Percentiles rank a stretch among this genome's conserved stretches.
These are phyloP conservation scores for Candida odintsovae DNA, from an alignment of 805 yeast species.

Conservation along the genomic window DNA sequence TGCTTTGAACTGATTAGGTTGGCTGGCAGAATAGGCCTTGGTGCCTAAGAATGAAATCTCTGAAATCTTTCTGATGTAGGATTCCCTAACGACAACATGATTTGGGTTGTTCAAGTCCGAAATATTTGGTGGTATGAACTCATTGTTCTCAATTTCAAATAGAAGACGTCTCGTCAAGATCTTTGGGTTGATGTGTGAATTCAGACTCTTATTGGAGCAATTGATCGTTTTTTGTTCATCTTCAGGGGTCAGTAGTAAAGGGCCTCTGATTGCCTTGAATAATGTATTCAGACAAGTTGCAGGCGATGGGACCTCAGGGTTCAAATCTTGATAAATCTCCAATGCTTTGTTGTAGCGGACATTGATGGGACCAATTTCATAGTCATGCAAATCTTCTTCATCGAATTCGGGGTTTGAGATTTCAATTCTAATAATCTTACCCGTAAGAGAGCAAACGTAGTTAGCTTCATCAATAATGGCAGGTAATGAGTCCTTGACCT, in stretches of 20 bases:
- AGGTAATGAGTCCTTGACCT: slow-evolving; percentile 25
- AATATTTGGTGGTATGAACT: slow-evolving; percentile 45
- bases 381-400: slow-evolving; percentile 39
- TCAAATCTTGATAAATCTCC: slow-evolving; percentile 20
- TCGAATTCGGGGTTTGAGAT: slow-evolving; percentile 47
- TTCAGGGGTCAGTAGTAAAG: slow-evolving; percentile 40
- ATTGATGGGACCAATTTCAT: slow-evolving; percentile 44
- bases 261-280: slow-evolving; percentile 61
- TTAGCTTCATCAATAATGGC: slow-evolving; percentile 39
- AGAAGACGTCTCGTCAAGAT: slow-evolving; percentile 43
- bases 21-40: slow-evolving; percentile 23
- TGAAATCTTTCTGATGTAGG: slow-evolving; percentile 45
- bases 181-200: slow-evolving; percentile 50
- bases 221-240: slow-evolving; percentile 52
- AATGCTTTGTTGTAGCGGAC: slow-evolving; percentile 41
- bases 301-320: slow-evolving; percentile 41
- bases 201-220: slow-evolving; percentile 43
- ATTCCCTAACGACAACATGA: slow-evolving; percentile 35
- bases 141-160: slow-evolving; percentile 32
- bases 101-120: slow-evolving; percentile 26
- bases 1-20: slow-evolving; percentile 24
- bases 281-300: slow-evolving; percentile 56
- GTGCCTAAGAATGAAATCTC: slow-evolving; percentile 47
- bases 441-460: slow-evolving; percentile 39
- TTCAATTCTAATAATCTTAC: slow-evolving; percentile 46